Evolutionary conservation across 179 eudicot species (phyloP).

Genomic region (Silene vulgaris): DNA sequence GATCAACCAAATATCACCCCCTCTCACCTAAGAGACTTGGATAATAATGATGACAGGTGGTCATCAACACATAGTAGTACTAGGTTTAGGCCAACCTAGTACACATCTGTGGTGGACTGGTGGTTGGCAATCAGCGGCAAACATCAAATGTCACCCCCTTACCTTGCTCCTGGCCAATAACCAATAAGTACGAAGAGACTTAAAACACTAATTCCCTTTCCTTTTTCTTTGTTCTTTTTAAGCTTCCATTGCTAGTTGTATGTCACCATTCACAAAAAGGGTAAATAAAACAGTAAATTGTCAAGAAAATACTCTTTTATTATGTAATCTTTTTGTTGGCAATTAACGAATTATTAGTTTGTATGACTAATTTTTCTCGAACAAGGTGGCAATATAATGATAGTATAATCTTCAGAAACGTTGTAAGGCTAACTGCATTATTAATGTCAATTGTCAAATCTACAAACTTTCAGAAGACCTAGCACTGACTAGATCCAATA

Average conservation of each 20-base stretch:
- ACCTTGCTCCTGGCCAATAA: background rate
- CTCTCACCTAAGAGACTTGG: background rate
- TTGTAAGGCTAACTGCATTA: background rate
- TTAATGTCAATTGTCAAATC: background rate
- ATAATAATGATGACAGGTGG: background rate
- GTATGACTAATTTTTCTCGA: background rate
- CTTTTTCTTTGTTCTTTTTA: background rate
- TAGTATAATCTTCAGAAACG: background rate
- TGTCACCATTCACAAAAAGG: too few relatives aligned
- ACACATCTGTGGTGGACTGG: too few relatives aligned
- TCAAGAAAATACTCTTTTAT: too few relatives aligned
- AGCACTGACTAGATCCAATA: constrained; percentile 3
- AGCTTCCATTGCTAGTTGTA: background rate
- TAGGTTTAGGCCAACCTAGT: too few relatives aligned
- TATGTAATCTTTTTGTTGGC: background rate
- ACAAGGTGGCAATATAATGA: background rate
- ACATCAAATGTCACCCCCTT: background rate
- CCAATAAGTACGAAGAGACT: background rate
- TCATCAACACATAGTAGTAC: background rate
- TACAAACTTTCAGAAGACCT: background rate
- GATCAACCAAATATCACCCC: too few relatives aligned
- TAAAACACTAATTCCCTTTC: background rate
- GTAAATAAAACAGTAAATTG: too few relatives aligned
- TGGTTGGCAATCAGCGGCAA: too few relatives aligned
- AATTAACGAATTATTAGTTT: too few relatives aligned